Evolutionary conservation across 805 yeast species (phyloP), one percentile per base, ranked within the genome.

Genomic region (Kluyveromyces starmeri): DNA sequence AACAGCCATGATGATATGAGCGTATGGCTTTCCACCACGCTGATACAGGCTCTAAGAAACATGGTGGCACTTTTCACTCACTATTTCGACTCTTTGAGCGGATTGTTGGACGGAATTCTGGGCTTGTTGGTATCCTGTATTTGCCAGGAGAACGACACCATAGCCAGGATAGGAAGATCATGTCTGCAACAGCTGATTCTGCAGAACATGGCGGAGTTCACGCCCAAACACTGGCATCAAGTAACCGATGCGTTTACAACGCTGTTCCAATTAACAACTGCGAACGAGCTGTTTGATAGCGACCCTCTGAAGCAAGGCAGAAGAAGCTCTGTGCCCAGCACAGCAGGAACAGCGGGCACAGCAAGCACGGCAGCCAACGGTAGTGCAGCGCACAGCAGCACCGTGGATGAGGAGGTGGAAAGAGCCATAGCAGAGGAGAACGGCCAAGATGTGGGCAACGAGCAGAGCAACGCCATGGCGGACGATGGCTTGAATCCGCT

Each of bases 141-240:
- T 33, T 85, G 95, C 48, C 98, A 92, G 58, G 96, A 88, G 48
- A 89, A 92, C 55, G 98, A 92, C 50, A 88, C 97, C 0, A 86
- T 94, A 48, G 94, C 96, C 0, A 71, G 95, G 48, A 89, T 89
- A 44, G 99, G 98, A 21, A 73, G 94, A 50, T 75, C 89, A 7
- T 88, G 98, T 55, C 67, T 92, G 39, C 80, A 82, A 45, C 82
- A 78, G 44, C 65, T 92, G 41, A 70, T 92, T 38, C 60, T 78
- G n/a, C 81, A 81, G 43, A 94, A 92, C 52, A 72, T 78, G 44
- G 46, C 58, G 7, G 75, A 74, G 47, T 84, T 92, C 51, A 54
- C 59, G 14, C 67, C 61, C 8, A 61, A 61, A 5, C 89, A 94
- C 46, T 92, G 99, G 99, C 61, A 61, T 8, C 64, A 73, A 49